phyloP scores from a whole-genome alignment of 1,284 basidiomycete genomes.

The Cryptococcus sp. region DNA sequence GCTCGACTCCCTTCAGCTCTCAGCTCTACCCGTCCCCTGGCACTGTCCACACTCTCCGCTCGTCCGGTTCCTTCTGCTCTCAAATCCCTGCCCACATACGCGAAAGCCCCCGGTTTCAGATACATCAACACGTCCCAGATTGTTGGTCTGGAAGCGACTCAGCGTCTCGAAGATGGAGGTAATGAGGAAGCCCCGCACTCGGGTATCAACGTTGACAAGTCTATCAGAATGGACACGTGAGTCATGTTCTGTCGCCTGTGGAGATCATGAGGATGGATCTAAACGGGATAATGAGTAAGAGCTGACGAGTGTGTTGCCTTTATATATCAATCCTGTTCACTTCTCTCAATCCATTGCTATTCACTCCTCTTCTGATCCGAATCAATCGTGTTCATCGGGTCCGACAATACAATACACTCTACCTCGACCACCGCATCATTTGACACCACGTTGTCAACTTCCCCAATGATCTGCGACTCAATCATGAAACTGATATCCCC shows the following conservation, averaged over 20 bases:
- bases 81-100: constrained; percentile 4
- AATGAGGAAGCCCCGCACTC: constrained; percentile 39
- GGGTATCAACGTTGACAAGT: constrained; percentile 48
- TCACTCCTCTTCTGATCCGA: background rate
- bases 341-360: too few relatives aligned
- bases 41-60: constrained; percentile 5
- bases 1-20: constrained; percentile 6
- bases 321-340: too few relatives aligned
- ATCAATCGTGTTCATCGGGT: too few relatives aligned
- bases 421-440: too few relatives aligned
- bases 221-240: constrained; percentile 47
- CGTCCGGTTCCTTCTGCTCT: constrained; percentile 6
- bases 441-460: background rate
- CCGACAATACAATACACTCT: too few relatives aligned
- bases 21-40: constrained; percentile 3
- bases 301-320: background rate
- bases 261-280: too few relatives aligned
- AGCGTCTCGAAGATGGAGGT: constrained; percentile 37
- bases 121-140: constrained; percentile 15
- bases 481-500: background rate
- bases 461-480: background rate
- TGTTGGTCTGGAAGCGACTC: constrained; percentile 21
- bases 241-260: constrained; percentile 20
- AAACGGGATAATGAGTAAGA: background rate
- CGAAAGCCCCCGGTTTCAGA: constrained; percentile 3